phyloP scores from a whole-genome alignment of 1,139 yeast species.

The Pichia sp. region DNA sequence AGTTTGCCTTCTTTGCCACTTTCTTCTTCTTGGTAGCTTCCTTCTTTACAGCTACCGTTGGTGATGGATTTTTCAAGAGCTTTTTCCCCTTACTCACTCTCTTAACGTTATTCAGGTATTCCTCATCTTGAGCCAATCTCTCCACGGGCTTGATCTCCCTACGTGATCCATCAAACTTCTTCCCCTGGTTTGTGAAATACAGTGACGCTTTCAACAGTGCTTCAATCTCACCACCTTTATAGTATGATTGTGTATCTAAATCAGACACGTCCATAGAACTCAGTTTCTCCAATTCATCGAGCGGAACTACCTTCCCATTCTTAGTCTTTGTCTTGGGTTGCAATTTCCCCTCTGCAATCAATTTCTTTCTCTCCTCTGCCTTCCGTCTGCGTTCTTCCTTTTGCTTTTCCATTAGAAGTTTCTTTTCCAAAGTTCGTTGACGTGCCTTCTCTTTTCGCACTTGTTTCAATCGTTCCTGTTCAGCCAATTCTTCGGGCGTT shows the following conservation, averaged over 20 bases:
- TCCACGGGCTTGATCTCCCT: constrained; percentile 22
- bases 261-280: constrained; percentile 5
- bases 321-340: constrained; percentile 6
- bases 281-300: not conserved
- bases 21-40: constrained; percentile 3
- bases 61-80: constrained; percentile 3
- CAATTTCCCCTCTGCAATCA: constrained; percentile 6
- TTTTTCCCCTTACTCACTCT: constrained; percentile 8
- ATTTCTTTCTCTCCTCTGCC: constrained; percentile 5
- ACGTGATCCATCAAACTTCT: constrained; percentile 12
- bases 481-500: constrained; percentile 7
- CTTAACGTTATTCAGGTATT: constrained; percentile 4
- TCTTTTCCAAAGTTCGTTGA: not conserved
- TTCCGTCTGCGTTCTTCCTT: constrained; percentile 4
- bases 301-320: too few relatives aligned
- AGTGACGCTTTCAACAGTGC: constrained; percentile 20
- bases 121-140: constrained; percentile 15
- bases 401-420: not conserved
- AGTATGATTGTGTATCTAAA: constrained; percentile 10
- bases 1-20: constrained; percentile 15
- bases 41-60: constrained; percentile 2
- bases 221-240: constrained; percentile 15
- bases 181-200: constrained; percentile 19
- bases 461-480: constrained; percentile 5
- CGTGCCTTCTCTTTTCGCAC: constrained; percentile 3